phyloP scores from a whole-genome alignment of 1,284 basidiomycete species.

The Microstroma glucosiphilum region DNA sequence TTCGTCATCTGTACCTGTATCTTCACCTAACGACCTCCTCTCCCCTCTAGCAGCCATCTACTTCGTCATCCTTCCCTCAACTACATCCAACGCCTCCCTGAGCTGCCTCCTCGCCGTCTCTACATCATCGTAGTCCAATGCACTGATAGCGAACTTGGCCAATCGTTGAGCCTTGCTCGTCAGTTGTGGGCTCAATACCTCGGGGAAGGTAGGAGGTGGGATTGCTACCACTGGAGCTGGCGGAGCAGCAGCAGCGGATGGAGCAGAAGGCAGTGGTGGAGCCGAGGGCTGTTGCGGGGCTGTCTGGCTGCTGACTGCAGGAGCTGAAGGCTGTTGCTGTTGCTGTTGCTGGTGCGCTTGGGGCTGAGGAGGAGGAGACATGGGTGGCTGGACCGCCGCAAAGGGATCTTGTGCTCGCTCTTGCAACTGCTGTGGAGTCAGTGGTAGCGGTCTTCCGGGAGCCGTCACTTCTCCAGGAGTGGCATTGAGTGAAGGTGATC shows the following conservation, averaged over 20 bases:
- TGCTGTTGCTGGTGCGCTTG: no score
- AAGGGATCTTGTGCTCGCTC: no score
- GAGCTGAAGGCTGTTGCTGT: no score
- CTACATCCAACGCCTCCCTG: constrained; percentile 35
- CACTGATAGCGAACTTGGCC: constrained; percentile 40
- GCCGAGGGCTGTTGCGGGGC: constrained; percentile 51
- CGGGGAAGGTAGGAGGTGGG: constrained; percentile 10
- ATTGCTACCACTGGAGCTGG: constrained; percentile 25
- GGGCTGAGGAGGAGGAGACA: no score
- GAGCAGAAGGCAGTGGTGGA: constrained; percentile 56
- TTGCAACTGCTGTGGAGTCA: neutral
- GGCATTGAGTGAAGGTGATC: neutral
- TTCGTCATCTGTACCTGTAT: no score
- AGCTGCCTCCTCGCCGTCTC: constrained; percentile 41
- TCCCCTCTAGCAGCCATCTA: no score
- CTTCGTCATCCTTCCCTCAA: constrained; percentile 28
- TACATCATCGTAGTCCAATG: constrained; percentile 48
- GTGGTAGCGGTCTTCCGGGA: neutral
- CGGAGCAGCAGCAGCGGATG: constrained; percentile 55
- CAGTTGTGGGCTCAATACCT: neutral
- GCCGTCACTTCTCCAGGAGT: neutral
- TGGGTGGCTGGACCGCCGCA: no score
- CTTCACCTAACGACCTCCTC: neutral
- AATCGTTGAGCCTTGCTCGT: constrained; percentile 36
- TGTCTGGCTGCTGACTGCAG: no score